Base-by-base conservation (phyloP, 345 rosid species). In the Cardiospermum halicacabum region DNA sequence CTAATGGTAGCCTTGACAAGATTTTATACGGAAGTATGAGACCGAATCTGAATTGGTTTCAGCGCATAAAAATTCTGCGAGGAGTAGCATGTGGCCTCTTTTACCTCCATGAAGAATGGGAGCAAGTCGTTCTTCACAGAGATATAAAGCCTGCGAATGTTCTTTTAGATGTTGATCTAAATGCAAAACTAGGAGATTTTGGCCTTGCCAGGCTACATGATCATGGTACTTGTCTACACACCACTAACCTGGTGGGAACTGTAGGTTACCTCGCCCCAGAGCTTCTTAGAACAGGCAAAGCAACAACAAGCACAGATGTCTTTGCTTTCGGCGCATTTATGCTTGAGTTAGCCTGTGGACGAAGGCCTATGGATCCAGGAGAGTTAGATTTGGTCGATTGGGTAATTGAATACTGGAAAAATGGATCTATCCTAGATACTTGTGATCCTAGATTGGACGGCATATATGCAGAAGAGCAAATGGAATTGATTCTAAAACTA, bases 281-380 rank as follows among this genome's bases (percentile, higher is more conserved):
- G 75, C 60, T 77, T 22, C 31, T 75, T 0, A 54, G 72, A 51
- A 81, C 72, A 7, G 84, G 82, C 21, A 65, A 40, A 28, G 89
- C 82, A 39, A 77, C 76, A 0, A 77, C 77, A 0, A 55, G 68
- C 47, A 66, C 78, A 0, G 84, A 84, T 60, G 73, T 84, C 24
- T 84, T 67, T 42, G 70, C 79, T 3, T 84, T 75, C 19, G 85
- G 85, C 5, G 80, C 73, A 1, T 67, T 84, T 16, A 55, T 79
- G 22, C 85, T 84, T 0, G 89, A 84, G 67, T 72, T 81, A 5
- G 77, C 77, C 32, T 78, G 84, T 24, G 88, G 85, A 37, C 79
- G 77, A 65, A 78, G 67, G 69, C 84, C 85, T 0, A 53, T 83
- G 0, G 74, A 73, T 60, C 37, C 49, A 11, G 78, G 65, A 56